Base-by-base conservation (phyloP, 768 basidiomycete genomes). In the Hemileccinum impolitum region DNA sequence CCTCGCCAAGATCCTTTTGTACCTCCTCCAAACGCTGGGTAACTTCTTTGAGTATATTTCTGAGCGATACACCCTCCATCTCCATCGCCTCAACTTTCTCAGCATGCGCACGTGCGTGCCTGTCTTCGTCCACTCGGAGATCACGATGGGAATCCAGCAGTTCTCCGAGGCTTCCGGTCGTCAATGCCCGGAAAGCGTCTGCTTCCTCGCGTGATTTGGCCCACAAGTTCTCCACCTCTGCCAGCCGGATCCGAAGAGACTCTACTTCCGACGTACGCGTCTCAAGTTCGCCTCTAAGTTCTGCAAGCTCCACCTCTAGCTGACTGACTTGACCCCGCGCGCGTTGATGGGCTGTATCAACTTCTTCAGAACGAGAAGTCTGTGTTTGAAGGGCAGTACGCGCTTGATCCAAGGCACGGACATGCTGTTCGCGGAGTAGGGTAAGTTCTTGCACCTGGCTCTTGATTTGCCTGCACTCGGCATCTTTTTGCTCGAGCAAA, bases 201-300 rank as follows among this genome's bases (percentile, higher is more conserved):
- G 93, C 91, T 72, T 97, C 93, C 70, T 94, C 88, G 13, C 93
- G 82, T 37, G 92, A 91, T 66, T 92, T 89, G 21, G 88, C 81
- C 85, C 93, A 96, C 9, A 87, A 82, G 62, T 88, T 92, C 70
- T 96, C 94, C 37, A 86, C 84, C 46, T 94, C 90, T 21, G 79
- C 73, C 37, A 94, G 70, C 47, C 86, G 76, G 10, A 75, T 70
- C 39, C 81, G 78, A 6, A 84, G 75, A 9, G 80, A 67, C 52
- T 94, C 91, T 14, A 82, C 79, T 65, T 96, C 94, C 3, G 78
- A 72, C 1, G 77, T 79, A 51, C 83, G 79, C 3, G 81, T 71
- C 65, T 95, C 92, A 17, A 96, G 70, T 50, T 98, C 95, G 13
- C 82, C 80, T 36, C 85, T 84, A 11, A 90, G 74, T 46, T 94